These are phyloP conservation scores for Euclidium syriacum DNA, from an alignment of 345 rosid species.

Conservation along the genomic window DNA sequence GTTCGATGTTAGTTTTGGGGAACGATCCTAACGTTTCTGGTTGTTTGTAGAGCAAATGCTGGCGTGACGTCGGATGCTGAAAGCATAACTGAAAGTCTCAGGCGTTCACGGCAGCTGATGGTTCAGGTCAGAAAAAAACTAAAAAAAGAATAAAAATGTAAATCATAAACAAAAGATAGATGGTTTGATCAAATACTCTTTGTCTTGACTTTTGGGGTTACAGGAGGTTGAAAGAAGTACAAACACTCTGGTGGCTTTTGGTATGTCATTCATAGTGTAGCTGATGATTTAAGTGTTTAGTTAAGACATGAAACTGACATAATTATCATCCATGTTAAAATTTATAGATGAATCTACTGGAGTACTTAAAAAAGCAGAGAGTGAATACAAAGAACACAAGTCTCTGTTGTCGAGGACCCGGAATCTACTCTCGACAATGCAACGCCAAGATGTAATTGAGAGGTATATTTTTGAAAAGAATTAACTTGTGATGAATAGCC, in stretches of 20 bases:
- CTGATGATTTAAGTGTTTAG: not conserved
- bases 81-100: conserved; percentile 95
- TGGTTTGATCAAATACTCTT: not conserved
- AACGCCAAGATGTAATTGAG: conserved; percentile 86
- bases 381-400: conserved; percentile 90
- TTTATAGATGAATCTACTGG: conserved; percentile 79
- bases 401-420: conserved; percentile 78
- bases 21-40: not conserved
- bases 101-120: conserved; percentile 90
- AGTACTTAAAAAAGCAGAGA: conserved; percentile 74
- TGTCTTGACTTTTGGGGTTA: conserved; percentile 14
- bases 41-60: conserved; percentile 67
- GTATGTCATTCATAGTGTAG: conserved; percentile 42
- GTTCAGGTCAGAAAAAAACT: conserved; percentile 58
- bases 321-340: not conserved
- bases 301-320: not conserved
- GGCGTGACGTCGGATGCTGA: conserved; percentile 97
- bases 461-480: conserved; percentile 37
- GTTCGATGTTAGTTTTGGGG: not conserved
- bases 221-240: conserved; percentile 97
- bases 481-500: not conserved
- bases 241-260: conserved; percentile 68
- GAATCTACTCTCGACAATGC: conserved; percentile 83
- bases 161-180: not conserved
- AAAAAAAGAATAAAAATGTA: not conserved